Evolutionary conservation across 495 filamentous ascomycete species (phyloP), one percentile per base, ranked within the genome.

Genomic region (Aspergillus ostianus): DNA sequence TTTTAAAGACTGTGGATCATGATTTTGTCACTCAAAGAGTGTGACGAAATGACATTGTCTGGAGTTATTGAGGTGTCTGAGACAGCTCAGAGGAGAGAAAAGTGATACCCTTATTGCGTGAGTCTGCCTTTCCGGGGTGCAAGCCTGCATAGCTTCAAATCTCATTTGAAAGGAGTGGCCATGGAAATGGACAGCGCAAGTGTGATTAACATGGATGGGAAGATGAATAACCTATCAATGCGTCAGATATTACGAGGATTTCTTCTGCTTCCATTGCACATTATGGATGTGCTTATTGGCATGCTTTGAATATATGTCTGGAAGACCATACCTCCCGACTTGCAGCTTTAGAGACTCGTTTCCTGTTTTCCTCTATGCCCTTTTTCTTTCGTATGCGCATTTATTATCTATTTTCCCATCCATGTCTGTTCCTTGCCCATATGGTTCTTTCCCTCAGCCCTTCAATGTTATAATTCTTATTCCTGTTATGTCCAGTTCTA

Each of bases 21-120:
- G 70, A 69, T 64, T 64, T 64, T 63, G 62, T 73, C 68, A 72
- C 66, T 64, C 67, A 67, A 71, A 51, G 65, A 62, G 59, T 61
- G 30, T 68, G 72, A 53, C 71, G 69, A 65, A 59, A 66, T 70
- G 66, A 69, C 68, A 75, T 74, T 68, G 67, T 67, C 72, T 74
- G 74, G 76, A 74, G 72, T 74, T 73, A 70, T 70, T 64, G 70
- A 74, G 73, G 64, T 77, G 74, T 74, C 74, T 76, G 73, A 70
- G 73, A 75, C 76, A 77, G 65, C 74, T 76, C 73, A 71, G 71
- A 72, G 73, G 70, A 77, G 73, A 73, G 72, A 77, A 78, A 78
- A 77, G 70, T 78, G 76, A 80, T 80, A 80, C 76, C 75, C 77
- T 78, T 77, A 72, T 70, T 74, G 73, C 73, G 74, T 70, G 72